Evolutionary conservation across 164 flowering plant genomes (phyloP).

Genomic region (Warburgia ugandensis): DNA sequence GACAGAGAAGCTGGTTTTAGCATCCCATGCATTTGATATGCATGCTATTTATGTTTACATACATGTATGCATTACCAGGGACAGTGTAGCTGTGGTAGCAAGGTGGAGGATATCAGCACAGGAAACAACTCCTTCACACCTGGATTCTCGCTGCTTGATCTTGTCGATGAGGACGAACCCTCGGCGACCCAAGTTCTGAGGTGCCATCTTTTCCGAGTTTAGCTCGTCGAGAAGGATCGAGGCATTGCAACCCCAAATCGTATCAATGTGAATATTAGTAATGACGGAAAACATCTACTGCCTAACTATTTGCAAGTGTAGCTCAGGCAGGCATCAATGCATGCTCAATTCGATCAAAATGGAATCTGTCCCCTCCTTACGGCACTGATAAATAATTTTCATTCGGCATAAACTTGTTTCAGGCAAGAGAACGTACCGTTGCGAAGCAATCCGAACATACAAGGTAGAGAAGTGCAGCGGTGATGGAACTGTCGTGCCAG

Average conservation of each 20-base stretch:
- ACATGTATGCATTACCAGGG: constrained; percentile 28
- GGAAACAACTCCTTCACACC: constrained; percentile 62
- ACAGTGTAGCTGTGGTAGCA: constrained; percentile 66
- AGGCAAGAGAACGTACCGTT: constrained; percentile 46
- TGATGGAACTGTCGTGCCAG: constrained; percentile 35
- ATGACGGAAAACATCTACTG: too few relatives aligned
- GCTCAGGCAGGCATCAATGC: too few relatives aligned
- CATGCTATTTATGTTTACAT: neutral
- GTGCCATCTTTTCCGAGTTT: constrained; percentile 49
- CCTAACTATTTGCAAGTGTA: too few relatives aligned
- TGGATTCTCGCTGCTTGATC: constrained; percentile 47
- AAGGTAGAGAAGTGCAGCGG: constrained; percentile 52
- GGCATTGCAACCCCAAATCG: constrained; percentile 64
- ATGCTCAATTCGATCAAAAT: too few relatives aligned
- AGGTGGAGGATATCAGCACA: constrained; percentile 78
- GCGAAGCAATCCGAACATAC: constrained; percentile 68
- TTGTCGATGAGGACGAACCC: constrained; percentile 51
- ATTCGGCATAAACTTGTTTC: too few relatives aligned
- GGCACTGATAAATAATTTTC: too few relatives aligned
- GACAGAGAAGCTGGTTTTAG: too few relatives aligned
- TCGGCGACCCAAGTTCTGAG: constrained; percentile 48
- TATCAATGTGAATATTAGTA: neutral
- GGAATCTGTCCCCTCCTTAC: too few relatives aligned
- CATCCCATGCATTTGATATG: too few relatives aligned
- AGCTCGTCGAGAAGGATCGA: constrained; percentile 57